Evolutionary conservation across 805 yeast species (phyloP), one percentile per base, ranked within the genome.

Genomic region (Candida coleopterorum): DNA sequence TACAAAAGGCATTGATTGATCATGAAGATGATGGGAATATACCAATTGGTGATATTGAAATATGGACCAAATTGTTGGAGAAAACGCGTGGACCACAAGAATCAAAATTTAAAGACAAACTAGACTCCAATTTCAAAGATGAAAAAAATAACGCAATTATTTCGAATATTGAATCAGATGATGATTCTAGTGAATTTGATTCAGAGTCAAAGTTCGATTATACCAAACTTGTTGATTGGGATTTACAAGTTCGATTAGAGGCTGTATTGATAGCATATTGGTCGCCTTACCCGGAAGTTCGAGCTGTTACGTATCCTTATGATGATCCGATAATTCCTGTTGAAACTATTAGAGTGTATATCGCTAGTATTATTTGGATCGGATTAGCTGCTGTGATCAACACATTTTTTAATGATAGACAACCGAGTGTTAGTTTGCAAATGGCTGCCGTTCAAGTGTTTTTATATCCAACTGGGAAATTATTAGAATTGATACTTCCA

Each of bases 391-490:
- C 78, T 29, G 72, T 74, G 43, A 62, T 76, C 44, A 75, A 77
- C 48, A 73, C 73, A 47, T 76, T 77, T 48, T 78, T 77, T 52
- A 56, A 64, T 5, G 76, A 75, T 35, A 65, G 82, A 56, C 55
- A 62, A 47, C 80, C 81, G 17, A 40, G 65, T 15, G 74, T 75
- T 39, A 29, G 60, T 8, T 52, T 74, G 12, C 37, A 55, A 3
- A 47, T 73, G 15, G 44, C 72, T 3, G 70, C 72, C 28, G 51
- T 65, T 39, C 77, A 74, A 45, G 53, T 74, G 44, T 56, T 71
- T 35, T 48, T 70, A 31, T 68, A 62, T 43, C 72, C 74, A 22
- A 52, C 62, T 48, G 77, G 78, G 46, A 47, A 44, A 30, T 44
- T 67, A 1, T 59, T 46, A 38, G 49, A 46, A 9, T 38, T 29